Evolutionary conservation across 1,284 basidiomycete genomes (phyloP), one percentile per base, ranked within the genome.

Genomic region (Puccinia triticina): DNA sequence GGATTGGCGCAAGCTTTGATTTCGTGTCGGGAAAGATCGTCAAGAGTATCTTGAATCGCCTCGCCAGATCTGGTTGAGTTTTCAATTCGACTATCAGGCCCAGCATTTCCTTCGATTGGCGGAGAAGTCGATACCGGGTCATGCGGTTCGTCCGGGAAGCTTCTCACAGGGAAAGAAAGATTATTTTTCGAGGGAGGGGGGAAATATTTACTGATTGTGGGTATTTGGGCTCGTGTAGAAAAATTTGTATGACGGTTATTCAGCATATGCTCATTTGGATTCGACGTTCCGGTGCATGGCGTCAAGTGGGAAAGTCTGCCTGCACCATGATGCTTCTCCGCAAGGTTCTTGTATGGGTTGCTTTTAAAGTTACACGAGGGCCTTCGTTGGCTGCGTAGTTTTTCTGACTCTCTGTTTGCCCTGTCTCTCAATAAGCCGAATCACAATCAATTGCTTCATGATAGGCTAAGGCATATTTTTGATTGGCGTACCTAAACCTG

Each of bases 201-300:
- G 69, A 71, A 71, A 50, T 71, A 71, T 71, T 71, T 46, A 29
- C 69, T 71, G 7, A 23, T 21, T 50, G 16, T 4, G 43, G 43
- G 48, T 29, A 2, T 50, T 71, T 26, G 34, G 23, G 16, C 23
- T 40, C 18, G 64, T 32, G 37, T 29, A 1, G n/a, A 32, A 48
- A n/a, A 43, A 50, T 46, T 1, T 2, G 8, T 5, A 46, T 14
- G 37, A 29, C 50, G 12, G 11, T 34, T 29, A 29, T 71, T 21
- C 11, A 71, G 26, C 43, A 14, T 46, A 29, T 26, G 12, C n/a
- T 34, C 23, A 21, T 23, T 71, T 34, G 29, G 37, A 50, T 53
- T 71, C 18, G 48, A 48, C 11, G 11, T 29, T 32, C 29, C 48
- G 48, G 48, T 29, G 34, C 18, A 3, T 48, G 23, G 12, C 10